These are phyloP conservation scores for Cryptosporidium ubiquitum DNA, from an alignment of 169 alveolate species.

Conservation along the genomic window DNA sequence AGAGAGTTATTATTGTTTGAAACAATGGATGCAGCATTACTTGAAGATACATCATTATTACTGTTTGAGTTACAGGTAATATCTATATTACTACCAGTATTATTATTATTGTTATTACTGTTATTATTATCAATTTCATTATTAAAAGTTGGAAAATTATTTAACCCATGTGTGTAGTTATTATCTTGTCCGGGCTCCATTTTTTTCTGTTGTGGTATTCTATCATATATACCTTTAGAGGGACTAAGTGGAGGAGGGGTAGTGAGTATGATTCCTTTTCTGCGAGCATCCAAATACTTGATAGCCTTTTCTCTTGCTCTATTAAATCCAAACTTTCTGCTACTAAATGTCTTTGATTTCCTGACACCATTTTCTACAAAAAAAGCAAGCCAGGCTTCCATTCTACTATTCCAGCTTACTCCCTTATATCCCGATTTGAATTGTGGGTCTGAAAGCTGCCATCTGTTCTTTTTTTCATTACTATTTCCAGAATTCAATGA, in stretches of 20 bases:
- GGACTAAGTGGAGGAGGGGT: conserved; percentile 74
- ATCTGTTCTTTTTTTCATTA: conserved; percentile 44
- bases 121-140: not conserved
- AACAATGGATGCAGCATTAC: not conserved
- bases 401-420: conserved; percentile 70
- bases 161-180: not conserved
- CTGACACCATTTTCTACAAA: conserved; percentile 62
- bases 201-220: conserved; percentile 53
- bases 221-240: conserved; percentile 52
- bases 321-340: conserved; percentile 68
- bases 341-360: conserved; percentile 62
- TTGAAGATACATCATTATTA: not conserved
- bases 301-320: conserved; percentile 66
- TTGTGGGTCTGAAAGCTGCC: conserved; percentile 70
- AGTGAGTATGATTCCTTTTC: conserved; percentile 54
- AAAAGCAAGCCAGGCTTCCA: conserved; percentile 74
- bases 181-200: not conserved
- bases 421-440: conserved; percentile 68
- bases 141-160: not conserved
- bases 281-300: conserved; percentile 49
- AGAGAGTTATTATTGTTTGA: not conserved
- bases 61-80: not conserved
- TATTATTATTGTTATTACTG: not conserved
- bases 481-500: not conserved
- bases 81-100: not conserved